phyloP scores from a whole-genome alignment of 768 basidiomycete genomes.

The Boletus subcaerulescens region DNA sequence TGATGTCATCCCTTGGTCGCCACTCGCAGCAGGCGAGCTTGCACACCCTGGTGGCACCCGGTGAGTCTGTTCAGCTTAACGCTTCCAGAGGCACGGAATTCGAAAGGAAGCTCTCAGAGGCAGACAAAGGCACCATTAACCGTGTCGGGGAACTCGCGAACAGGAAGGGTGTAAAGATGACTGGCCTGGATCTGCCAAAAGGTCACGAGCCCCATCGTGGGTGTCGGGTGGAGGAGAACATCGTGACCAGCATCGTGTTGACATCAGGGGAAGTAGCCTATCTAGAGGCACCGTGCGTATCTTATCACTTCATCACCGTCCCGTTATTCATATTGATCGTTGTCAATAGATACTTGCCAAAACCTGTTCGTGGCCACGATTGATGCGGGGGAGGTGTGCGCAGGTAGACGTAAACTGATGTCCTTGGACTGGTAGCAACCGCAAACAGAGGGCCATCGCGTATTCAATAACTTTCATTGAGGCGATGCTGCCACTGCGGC shows the following conservation, averaged over 20 bases:
- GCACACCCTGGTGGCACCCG: conserved; percentile 34
- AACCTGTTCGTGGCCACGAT: conserved; percentile 16
- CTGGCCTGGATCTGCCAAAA: conserved; percentile 42
- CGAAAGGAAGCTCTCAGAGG: conserved; percentile 26
- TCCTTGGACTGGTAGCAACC: no score
- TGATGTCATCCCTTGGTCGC: conserved; percentile 51
- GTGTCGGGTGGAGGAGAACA: conserved; percentile 32
- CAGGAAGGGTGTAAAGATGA: conserved; percentile 40
- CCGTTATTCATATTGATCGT: conserved; percentile 2
- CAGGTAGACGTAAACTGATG: no score
- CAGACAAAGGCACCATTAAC: conserved; percentile 13
- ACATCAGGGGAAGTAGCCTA: conserved; percentile 30
- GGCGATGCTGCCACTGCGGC: no score
- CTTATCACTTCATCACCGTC: not conserved
- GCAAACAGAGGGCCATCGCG: no score
- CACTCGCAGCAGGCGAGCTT: conserved; percentile 40
- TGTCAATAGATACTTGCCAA: conserved; percentile 16
- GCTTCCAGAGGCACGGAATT: conserved; percentile 17
- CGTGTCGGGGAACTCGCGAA: conserved; percentile 37
- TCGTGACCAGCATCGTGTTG: conserved; percentile 24
- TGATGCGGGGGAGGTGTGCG: no score
- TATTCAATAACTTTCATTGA: no score
- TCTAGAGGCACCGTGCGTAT: conserved; percentile 30
- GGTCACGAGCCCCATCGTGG: conserved; percentile 44
- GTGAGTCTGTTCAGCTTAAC: conserved; percentile 23